Conservation (phyloP, 2,329 filamentous ascomycete genomes). For the Ceratocystiopsis minuta region DNA sequence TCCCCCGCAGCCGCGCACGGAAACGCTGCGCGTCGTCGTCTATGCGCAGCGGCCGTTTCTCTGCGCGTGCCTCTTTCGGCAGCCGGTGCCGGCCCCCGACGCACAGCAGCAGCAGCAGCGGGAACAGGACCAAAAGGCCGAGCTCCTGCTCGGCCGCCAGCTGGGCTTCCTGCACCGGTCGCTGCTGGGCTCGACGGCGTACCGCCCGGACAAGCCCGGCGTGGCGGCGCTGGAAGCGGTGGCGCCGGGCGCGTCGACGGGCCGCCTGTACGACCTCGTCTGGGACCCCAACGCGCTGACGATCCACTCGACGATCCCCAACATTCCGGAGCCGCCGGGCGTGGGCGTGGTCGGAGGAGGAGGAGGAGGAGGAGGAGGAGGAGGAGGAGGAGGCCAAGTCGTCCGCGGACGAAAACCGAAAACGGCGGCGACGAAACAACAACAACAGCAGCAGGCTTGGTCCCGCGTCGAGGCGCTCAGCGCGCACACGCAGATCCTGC, state of each 20-base stretch:
- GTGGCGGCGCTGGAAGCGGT: conserved; percentile 10
- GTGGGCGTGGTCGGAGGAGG: neutral
- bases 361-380: too few relatives aligned
- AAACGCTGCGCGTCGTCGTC: conserved; percentile 48
- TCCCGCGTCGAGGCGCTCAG: conserved; percentile 44
- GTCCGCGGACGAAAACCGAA: too few relatives aligned
- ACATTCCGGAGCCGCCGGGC: conserved; percentile 34
- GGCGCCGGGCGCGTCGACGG: conserved; percentile 6
- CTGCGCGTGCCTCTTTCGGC: conserved; percentile 53
- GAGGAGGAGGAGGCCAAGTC: too few relatives aligned
- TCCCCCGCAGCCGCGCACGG: conserved; percentile 21
- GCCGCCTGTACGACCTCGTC: conserved; percentile 41
- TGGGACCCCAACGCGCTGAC: conserved; percentile 41
- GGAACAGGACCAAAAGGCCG: neutral
- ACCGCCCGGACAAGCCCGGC: conserved; percentile 33
- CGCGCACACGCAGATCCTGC: conserved; percentile 46
- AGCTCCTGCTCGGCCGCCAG: conserved; percentile 19
- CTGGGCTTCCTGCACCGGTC: conserved; percentile 39
- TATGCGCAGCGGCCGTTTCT: conserved; percentile 62
- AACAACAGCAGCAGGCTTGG: conserved; percentile 21
- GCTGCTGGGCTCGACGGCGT: conserved; percentile 36
- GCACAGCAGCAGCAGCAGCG: too few relatives aligned
- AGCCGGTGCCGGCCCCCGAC: neutral
- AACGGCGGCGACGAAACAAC: neutral
- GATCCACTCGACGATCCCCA: conserved; percentile 46